These are phyloP conservation scores for Emergomyces orientalis DNA, from an alignment of 2,329 filamentous ascomycete genomes.

Conservation along the genomic window DNA sequence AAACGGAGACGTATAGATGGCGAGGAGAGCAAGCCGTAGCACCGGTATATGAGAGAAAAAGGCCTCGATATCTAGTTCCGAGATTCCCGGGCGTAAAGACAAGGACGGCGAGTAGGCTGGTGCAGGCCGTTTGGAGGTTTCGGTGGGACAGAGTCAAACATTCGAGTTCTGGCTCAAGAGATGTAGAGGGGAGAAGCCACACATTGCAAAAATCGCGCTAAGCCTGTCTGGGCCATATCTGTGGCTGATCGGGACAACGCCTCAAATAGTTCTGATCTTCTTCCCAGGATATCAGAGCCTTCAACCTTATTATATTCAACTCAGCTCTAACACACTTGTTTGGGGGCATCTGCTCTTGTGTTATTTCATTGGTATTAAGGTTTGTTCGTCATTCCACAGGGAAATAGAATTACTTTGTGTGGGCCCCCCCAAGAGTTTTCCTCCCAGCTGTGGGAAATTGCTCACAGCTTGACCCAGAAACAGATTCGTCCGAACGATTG, in stretches of 20 bases:
- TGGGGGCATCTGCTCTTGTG: not conserved
- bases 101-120: not conserved
- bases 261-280: no score
- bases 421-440: not conserved
- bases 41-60: not conserved
- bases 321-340: not conserved
- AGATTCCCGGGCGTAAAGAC: not conserved
- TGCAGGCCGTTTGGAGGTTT: not conserved
- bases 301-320: not conserved
- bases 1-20: not conserved
- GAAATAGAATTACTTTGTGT: not conserved
- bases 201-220: not conserved
- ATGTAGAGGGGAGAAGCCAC: not conserved
- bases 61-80: not conserved
- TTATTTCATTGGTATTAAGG: not conserved
- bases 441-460: not conserved
- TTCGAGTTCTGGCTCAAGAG: slow-evolving; percentile 5
- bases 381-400: not conserved
- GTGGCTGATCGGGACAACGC: not conserved
- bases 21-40: not conserved
- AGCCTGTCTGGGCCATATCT: not conserved
- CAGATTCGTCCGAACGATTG: not conserved
- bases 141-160: not conserved
- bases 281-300: not conserved
- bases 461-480: no score